Conservation (phyloP, 768 basidiomycete genomes). For the Cystobasidium ongulense region DNA sequence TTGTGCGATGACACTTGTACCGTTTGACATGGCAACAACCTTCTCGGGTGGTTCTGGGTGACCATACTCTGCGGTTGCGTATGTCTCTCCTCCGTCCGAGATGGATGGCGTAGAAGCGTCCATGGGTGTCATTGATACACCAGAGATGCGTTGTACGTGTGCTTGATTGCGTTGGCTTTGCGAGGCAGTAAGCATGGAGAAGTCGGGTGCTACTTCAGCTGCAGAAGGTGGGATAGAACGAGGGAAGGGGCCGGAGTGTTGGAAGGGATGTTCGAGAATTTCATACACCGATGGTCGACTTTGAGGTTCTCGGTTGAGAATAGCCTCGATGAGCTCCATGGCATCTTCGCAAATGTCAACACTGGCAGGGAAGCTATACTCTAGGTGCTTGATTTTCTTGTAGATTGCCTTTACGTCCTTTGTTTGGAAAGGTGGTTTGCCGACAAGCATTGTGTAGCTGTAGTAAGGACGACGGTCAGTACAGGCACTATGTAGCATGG, state of each 20-base stretch:
- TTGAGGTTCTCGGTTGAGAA: slow-evolving; percentile 66
- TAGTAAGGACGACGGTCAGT: neutral
- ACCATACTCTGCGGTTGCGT: slow-evolving; percentile 41
- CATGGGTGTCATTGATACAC: slow-evolving; percentile 45
- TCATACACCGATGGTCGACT: slow-evolving; percentile 73
- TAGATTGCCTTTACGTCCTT: slow-evolving; percentile 96
- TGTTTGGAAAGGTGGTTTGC: slow-evolving; percentile 96
- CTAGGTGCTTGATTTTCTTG: slow-evolving; percentile 86
- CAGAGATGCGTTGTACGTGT: slow-evolving; percentile 56
- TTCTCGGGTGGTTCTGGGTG: slow-evolving; percentile 29
- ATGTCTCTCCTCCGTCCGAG: slow-evolving; percentile 56
- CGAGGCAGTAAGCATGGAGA: slow-evolving; percentile 57
- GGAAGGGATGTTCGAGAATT: slow-evolving; percentile 72
- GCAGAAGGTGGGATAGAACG: slow-evolving; percentile 70
- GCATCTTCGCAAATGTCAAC: slow-evolving; percentile 63
- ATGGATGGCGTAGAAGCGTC: slow-evolving; percentile 4
- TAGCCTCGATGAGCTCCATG: slow-evolving; percentile 67
- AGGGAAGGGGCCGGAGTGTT: slow-evolving; percentile 61
- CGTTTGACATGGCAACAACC: slow-evolving; percentile 42
- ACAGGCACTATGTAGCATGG: neutral
- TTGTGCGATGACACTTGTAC: slow-evolving; percentile 23
- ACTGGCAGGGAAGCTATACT: slow-evolving; percentile 82
- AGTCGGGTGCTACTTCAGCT: slow-evolving; percentile 66
- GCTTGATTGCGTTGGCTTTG: slow-evolving; percentile 63
- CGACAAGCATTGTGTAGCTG: slow-evolving; percentile 79